Conservation (phyloP, 2,329 filamentous ascomycete species). For the Neurospora sp. region DNA sequence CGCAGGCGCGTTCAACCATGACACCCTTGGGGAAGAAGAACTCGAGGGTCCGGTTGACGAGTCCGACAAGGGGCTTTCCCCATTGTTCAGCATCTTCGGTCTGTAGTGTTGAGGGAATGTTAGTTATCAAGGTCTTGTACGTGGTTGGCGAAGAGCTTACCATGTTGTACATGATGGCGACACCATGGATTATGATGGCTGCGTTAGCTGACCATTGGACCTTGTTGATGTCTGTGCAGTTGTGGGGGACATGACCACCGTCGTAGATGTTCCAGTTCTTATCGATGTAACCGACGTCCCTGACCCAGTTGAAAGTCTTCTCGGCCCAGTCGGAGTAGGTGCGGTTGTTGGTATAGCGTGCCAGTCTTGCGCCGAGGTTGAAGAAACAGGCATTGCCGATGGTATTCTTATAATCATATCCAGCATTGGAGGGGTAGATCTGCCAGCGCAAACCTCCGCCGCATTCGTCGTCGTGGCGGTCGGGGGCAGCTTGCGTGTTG, state of each 20-base stretch:
- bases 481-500: conserved; percentile 39
- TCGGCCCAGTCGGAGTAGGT: conserved; percentile 44
- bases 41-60: conserved; percentile 30
- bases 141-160: conserved; percentile 22
- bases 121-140: neutral
- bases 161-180: conserved; percentile 55
- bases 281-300: conserved; percentile 34
- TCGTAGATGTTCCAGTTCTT: conserved; percentile 50
- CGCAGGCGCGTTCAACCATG: conserved; percentile 42
- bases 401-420: conserved; percentile 53
- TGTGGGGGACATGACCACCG: conserved; percentile 39
- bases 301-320: conserved; percentile 42
- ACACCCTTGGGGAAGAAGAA: conserved; percentile 27
- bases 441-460: conserved; percentile 53
- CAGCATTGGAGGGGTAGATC: conserved; percentile 50
- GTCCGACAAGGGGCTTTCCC: conserved; percentile 38
- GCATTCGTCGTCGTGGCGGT: conserved; percentile 48
- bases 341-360: conserved; percentile 43
- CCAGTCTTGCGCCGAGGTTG: conserved; percentile 42
- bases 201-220: conserved; percentile 54
- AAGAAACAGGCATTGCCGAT: conserved; percentile 32
- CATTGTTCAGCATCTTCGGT: conserved; percentile 41
- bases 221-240: conserved; percentile 46
- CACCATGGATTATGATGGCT: conserved; percentile 47
- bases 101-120: conserved; percentile 18